Conservation (phyloP, 1,139 yeast genomes). For the Hyphopichia burtonii region DNA sequence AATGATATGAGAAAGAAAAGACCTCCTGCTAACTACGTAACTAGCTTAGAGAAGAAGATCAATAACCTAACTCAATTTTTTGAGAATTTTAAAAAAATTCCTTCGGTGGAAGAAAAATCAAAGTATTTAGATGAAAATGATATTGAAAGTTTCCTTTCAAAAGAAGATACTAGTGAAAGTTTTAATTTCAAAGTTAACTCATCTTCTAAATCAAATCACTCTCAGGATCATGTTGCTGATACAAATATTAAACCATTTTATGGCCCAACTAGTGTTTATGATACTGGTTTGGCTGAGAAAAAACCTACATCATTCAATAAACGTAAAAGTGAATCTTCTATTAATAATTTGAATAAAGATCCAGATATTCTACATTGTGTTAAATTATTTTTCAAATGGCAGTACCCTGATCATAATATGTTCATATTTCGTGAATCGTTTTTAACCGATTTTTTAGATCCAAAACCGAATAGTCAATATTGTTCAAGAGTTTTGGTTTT, state of each 20-base stretch:
- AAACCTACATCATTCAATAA: conserved; percentile 15
- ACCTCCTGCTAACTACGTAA: conserved; percentile 50
- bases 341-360: conserved; percentile 33
- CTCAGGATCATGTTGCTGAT: background rate
- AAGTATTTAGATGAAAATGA: conserved; percentile 19
- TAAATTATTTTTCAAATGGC: conserved; percentile 60
- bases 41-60: conserved; percentile 31
- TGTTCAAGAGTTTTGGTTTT: conserved; percentile 52
- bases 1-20: conserved; percentile 55
- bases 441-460: conserved; percentile 54
- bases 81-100: conserved; percentile 19
- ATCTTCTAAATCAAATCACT: background rate
- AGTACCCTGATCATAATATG: conserved; percentile 63
- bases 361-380: conserved; percentile 49
- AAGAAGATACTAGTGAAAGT: conserved; percentile 5
- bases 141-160: conserved; percentile 12
- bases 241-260: conserved; percentile 29
- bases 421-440: conserved; percentile 66
- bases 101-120: conserved; percentile 19
- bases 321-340: conserved; percentile 22
- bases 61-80: conserved; percentile 23
- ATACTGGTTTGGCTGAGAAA: conserved; percentile 24
- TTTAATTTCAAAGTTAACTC: background rate
- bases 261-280: conserved; percentile 54
- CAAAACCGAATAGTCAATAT: conserved; percentile 45